These are phyloP conservation scores for Helichrysum umbraculigerum DNA, from an alignment of 129 eudicot genomes.

Conservation along the genomic window DNA sequence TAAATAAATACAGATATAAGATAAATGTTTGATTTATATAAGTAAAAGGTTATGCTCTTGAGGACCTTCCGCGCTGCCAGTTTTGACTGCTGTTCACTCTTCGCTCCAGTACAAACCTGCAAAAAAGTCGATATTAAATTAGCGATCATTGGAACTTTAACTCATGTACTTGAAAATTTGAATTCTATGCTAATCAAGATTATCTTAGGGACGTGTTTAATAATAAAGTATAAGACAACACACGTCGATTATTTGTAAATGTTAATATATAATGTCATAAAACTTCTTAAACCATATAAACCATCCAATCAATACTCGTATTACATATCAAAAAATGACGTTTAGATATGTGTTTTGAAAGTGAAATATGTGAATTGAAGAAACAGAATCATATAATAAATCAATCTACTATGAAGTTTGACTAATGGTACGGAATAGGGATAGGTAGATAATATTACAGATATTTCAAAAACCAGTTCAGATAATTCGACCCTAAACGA, in stretches of 20 bases:
- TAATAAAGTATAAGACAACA: neutral
- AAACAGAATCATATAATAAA: neutral
- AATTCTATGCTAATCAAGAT: neutral
- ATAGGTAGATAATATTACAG: neutral
- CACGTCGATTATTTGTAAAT: neutral
- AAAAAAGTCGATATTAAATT: neutral
- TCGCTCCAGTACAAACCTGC: conserved; percentile 96
- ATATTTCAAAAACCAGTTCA: too few species aligned
- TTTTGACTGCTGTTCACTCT: conserved; percentile 89
- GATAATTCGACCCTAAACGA: neutral
- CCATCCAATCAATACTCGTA: neutral
- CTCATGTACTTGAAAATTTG: neutral
- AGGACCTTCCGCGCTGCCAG: conserved; percentile 81
- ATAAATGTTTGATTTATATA: neutral
- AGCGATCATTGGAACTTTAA: neutral
- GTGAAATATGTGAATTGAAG: neutral
- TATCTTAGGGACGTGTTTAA: neutral
- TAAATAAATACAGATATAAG: neutral
- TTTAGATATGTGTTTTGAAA: neutral
- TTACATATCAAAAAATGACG: neutral
- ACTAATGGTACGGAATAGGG: neutral
- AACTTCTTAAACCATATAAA: neutral
- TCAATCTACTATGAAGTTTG: neutral
- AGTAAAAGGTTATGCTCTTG: neutral
- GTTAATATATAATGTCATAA: neutral